Conservation (phyloP, 2,329 filamentous ascomycete genomes). For the Microsporum ferrugineum region DNA sequence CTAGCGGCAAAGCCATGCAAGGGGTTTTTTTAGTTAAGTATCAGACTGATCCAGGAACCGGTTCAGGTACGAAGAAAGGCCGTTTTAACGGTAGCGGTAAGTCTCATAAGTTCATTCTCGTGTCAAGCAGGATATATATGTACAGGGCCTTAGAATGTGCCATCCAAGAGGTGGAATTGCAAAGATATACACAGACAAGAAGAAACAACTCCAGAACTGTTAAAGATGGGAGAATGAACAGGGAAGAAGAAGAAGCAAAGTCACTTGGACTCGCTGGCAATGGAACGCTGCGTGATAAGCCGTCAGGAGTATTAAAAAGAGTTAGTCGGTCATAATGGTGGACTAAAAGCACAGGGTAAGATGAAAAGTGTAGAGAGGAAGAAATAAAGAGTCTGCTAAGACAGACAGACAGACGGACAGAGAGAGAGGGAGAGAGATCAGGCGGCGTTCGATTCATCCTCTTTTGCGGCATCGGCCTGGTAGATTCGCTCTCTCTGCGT, state of each 20-base stretch:
- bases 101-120: background rate
- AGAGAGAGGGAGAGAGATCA: background rate
- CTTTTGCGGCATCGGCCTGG: constrained; percentile 13
- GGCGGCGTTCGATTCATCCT: background rate
- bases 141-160: background rate
- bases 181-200: background rate
- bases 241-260: background rate
- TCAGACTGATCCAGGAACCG: background rate
- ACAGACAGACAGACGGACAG: background rate
- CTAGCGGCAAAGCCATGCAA: background rate
- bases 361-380: background rate
- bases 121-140: background rate
- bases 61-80: background rate
- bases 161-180: background rate
- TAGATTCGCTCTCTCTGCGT: constrained; percentile 61
- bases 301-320: background rate
- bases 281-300: constrained; percentile 1
- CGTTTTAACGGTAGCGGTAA: background rate
- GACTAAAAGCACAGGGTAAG: background rate
- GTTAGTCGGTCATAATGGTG: background rate
- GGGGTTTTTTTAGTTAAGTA: background rate
- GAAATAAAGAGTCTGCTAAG: background rate
- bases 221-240: background rate
- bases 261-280: background rate
- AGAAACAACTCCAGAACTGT: background rate